These are phyloP conservation scores for Penstemon newberryi DNA, from an alignment of 257 asterid genomes.

Conservation along the genomic window DNA sequence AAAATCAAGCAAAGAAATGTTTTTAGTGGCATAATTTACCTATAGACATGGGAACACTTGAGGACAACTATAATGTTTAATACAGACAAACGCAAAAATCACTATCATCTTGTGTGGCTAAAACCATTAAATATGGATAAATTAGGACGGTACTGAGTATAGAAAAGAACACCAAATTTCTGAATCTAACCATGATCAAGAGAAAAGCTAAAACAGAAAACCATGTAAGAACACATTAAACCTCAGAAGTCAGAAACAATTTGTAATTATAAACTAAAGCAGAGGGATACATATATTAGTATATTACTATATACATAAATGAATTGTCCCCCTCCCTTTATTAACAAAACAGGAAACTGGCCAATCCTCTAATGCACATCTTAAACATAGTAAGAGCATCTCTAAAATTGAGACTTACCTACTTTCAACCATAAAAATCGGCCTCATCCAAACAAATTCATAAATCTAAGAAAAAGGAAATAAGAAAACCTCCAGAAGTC, in stretches of 20 bases:
- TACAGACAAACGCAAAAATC: background rate
- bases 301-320: too few species aligned
- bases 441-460: background rate
- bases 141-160: background rate
- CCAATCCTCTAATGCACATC: too few species aligned
- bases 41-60: conserved; percentile 1
- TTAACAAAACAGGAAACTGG: background rate
- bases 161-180: background rate
- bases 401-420: background rate
- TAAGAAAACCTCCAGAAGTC: conserved; percentile 54
- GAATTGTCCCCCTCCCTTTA: too few species aligned
- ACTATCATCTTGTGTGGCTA: background rate
- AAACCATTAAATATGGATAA: background rate
- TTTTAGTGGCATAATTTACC: background rate
- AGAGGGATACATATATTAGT: too few species aligned
- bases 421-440: background rate
- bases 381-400: background rate
- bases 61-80: background rate
- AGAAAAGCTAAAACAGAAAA: too few species aligned
- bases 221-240: too few species aligned
- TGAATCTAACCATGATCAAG: too few species aligned
- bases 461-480: background rate
- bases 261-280: too few species aligned
- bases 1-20: conserved; percentile 24
- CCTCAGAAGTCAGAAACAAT: too few species aligned